Base-by-base conservation (phyloP, 352 stramenopile genomes). In the Phytophthora hibernalis region DNA sequence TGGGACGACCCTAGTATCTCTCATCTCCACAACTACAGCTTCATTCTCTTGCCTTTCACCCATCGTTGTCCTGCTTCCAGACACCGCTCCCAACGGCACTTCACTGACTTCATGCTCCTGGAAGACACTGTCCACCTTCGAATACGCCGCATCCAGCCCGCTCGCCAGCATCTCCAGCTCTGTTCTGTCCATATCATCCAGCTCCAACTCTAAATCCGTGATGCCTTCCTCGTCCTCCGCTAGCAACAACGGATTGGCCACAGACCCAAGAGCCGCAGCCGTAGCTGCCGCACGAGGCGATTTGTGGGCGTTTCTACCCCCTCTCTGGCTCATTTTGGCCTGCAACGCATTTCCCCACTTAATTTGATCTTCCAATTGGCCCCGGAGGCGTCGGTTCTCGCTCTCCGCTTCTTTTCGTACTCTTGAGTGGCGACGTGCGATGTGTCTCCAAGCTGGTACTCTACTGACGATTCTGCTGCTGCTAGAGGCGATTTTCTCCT, bases 141-240 rank as follows among this genome's bases (percentile, higher is more conserved):
- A 44, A 54, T 62, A 75, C 9, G 70, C 70, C 20, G 58, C 35
- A 43, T 78, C 70, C 22, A 78, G 47, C 38, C 64, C 65, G n/a
- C 33, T 67, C 12, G 56, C 56, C 24, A 78, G 60, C 65, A 75
- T 72, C 18, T 72, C 51, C 40, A 78, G 55, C 51, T 75, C 70
- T 2, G 51, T 40, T 11, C 61, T 50, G 11, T 78, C 70, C 2
- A 49, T 42, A 18, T 75, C 56, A 3, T 75, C 61, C 40, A 78
- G 44, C 20, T 70, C 47, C 3, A 73, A 24, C 47, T 73, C 59
- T 40, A 70, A 56, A 30, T 70, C 59, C 8, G 65, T 73, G 18
- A 73, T 73, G 3, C 59, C 65, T 54, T 69, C 60, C 26, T 74
- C 65, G 21, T 74, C 65, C 22, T 74, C 52, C 8, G 59, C 60